Evolutionary conservation across 352 stramenopile genomes (phyloP).

Genomic region (Thraustochytrium striatum): DNA sequence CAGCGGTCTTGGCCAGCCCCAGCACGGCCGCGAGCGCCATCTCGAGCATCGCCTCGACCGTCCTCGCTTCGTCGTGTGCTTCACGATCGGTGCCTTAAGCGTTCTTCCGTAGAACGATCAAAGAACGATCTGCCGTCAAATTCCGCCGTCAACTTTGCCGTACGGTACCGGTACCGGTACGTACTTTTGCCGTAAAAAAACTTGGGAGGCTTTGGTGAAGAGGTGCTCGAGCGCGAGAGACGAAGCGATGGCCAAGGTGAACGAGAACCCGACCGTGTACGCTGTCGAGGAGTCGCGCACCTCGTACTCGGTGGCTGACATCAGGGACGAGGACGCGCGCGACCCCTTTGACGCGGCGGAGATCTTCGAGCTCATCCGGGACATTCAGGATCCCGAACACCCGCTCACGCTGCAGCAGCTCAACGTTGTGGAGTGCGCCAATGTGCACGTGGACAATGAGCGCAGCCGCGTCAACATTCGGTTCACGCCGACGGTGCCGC

Average conservation of each 20-base stretch:
- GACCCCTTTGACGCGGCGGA: conserved; percentile 44
- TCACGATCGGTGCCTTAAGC: no score
- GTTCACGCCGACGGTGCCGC: conserved; percentile 90
- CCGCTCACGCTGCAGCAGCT: conserved; percentile 80
- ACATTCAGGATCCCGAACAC: conserved; percentile 82
- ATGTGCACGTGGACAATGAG: conserved; percentile 64
- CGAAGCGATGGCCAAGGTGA: conserved; percentile 27
- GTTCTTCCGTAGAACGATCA: no score
- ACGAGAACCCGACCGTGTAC: conserved; percentile 46
- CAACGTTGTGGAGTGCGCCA: conserved; percentile 67
- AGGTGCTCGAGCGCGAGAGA: no score
- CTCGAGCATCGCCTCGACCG: neutral
- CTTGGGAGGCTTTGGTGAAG: no score
- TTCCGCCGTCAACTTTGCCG: no score
- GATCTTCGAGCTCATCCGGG: conserved; percentile 53
- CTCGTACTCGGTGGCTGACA: conserved; percentile 29
- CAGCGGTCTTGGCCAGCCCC: no score
- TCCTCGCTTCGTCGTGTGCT: neutral
- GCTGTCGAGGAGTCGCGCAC: neutral
- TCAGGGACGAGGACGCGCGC: conserved; percentile 17
- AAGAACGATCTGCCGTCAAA: no score
- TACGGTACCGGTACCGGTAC: no score
- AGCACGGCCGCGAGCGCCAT: neutral
- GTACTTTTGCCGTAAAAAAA: no score
- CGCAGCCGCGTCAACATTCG: conserved; percentile 67